These are phyloP conservation scores for Phragmites australis DNA, from an alignment of 176 grass and related monocot genomes.

Conservation along the genomic window DNA sequence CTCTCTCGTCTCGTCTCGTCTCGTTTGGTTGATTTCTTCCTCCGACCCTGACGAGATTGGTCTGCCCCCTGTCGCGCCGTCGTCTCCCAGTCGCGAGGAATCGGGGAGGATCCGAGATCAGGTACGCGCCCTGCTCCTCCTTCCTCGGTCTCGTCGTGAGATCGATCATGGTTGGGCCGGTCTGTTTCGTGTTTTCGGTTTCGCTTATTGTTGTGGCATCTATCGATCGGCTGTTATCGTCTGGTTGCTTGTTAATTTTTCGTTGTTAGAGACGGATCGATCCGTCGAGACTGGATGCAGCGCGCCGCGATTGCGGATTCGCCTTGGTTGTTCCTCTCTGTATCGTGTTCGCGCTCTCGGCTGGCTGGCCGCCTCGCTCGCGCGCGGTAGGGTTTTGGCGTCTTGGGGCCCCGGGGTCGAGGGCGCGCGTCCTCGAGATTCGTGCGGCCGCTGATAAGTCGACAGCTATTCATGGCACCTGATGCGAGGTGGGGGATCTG, in stretches of 20 bases:
- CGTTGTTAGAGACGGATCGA: background rate
- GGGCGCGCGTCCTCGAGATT: conserved; percentile 26
- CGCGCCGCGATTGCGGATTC: background rate
- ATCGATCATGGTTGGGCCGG: conserved; percentile 4
- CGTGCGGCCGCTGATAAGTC: conserved; percentile 27
- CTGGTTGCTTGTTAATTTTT: background rate
- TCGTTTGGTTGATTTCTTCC: background rate
- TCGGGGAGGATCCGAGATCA: background rate
- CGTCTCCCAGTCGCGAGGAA: background rate
- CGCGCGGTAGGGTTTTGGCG: conserved; percentile 33
- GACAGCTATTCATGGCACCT: conserved; percentile 24
- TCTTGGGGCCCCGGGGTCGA: background rate
- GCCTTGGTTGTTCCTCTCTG: background rate
- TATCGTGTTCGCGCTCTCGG: background rate
- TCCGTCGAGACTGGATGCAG: background rate
- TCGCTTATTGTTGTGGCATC: background rate
- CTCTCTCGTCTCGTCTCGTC: background rate
- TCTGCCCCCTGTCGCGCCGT: background rate
- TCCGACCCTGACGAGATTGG: conserved; percentile 24
- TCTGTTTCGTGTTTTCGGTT: background rate
- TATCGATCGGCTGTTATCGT: background rate
- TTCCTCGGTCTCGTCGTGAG: background rate
- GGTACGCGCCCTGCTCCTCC: conserved; percentile 16
- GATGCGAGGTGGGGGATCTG: background rate
- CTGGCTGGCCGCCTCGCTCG: background rate